phyloP scores from a whole-genome alignment of 163 green algal species.

The Scenedesmus sp. region DNA sequence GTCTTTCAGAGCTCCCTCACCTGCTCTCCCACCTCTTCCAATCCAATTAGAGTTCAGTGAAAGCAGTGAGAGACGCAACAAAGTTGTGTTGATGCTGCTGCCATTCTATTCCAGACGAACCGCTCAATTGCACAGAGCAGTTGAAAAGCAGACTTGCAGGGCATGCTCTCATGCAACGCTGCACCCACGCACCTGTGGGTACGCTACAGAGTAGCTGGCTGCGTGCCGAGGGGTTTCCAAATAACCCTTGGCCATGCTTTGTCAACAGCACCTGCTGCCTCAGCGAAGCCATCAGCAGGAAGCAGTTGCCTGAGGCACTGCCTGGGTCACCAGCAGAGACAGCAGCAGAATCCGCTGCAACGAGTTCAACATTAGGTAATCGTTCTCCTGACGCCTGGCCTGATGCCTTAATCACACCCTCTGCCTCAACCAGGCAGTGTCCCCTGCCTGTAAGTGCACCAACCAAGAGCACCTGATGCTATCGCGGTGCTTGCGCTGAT shows the following conservation, averaged over 20 bases:
- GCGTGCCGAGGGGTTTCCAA: neutral
- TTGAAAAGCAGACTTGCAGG: neutral
- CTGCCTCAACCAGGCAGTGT: neutral
- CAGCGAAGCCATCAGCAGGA: neutral
- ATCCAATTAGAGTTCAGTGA: too few relatives aligned
- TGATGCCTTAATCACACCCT: neutral
- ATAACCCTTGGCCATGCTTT: neutral
- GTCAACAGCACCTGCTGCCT: neutral
- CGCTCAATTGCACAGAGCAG: neutral
- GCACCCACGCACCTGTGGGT: slow-evolving; percentile 13
- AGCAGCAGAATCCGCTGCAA: neutral
- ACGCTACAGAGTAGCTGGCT: slow-evolving; percentile 31
- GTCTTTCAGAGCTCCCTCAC: too few relatives aligned
- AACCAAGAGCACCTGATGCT: neutral
- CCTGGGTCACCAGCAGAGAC: neutral
- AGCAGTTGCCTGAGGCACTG: neutral
- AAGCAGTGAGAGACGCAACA: neutral
- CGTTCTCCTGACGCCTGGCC: neutral
- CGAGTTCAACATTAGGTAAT: too few relatives aligned
- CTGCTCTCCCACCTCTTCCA: too few relatives aligned
- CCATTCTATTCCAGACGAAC: neutral
- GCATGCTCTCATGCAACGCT: neutral
- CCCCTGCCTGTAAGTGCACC: neutral
- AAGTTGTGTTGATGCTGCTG: neutral
- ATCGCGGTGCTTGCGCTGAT: neutral